Base-by-base conservation (phyloP, 2,329 filamentous ascomycete species). In the Blastomyces gilchristii region DNA sequence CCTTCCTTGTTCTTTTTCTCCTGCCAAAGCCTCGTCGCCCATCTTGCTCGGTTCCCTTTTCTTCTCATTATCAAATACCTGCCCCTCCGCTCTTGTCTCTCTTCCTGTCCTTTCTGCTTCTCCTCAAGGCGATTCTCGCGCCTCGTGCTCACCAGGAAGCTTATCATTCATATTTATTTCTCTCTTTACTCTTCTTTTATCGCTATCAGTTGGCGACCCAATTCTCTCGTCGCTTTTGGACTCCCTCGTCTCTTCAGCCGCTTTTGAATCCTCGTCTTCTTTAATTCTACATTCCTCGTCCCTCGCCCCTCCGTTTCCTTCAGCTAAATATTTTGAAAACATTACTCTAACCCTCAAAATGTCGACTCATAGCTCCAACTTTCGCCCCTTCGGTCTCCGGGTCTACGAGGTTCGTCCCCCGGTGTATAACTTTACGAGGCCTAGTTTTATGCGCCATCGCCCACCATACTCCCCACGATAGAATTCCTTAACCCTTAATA, bases 261-360 rank as follows among this genome's bases (percentile, higher is more conserved):
- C 25, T 62, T 54, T 45, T 45, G 47, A 18, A 62, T 54, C 37
- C 50, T 45, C 41, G n/a, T 58, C 56, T n/a, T 52, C 45, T 47
- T 57, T 18, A 45, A 4, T 56, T 63, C 59, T 65, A 57, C 52
- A 68, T 64, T 66, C 64, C 68, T 66, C 62, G 65, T 62, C 59
- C 56, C 56, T 64, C 63, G 62, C 70, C 65, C 69, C 68, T 65
- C 65, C 53, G 50, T 39, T 60, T 64, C 66, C 60, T 65, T 63
- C 64, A 65, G 65, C 70, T 63, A 64, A 64, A 64, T 67, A 60
- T 64, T 66, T 62, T 63, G 65, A 54, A 66, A 65, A 64, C 61
- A 67, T 63, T 67, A 67, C 65, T 73, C 73, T 73, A 72, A 75
- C 72, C 68, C 71, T 75, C 71, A 74, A 71, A 63, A 71, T 76